phyloP scores from a whole-genome alignment of 2,329 filamentous ascomycete species.

The Clonostachys rosea region DNA sequence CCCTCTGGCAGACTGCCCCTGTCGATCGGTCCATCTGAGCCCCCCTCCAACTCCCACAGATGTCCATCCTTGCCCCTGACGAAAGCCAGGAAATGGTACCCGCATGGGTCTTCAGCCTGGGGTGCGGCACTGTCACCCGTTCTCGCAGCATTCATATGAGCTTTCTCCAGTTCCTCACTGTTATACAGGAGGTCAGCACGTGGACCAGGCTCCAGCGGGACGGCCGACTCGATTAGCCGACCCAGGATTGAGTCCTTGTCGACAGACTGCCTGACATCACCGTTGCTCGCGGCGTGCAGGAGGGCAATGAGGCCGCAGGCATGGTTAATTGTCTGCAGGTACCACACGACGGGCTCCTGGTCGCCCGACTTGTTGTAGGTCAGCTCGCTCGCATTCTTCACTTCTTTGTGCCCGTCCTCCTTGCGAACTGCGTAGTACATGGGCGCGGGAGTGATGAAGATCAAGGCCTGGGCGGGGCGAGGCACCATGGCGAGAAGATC shows the following conservation, averaged over 20 bases:
- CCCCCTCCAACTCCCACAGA: constrained; percentile 78
- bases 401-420: constrained; percentile 10
- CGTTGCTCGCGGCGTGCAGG: constrained; percentile 70
- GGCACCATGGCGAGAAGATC: constrained; percentile 68
- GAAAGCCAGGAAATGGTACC: constrained; percentile 79
- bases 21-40: constrained; percentile 67
- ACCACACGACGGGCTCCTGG: constrained; percentile 70
- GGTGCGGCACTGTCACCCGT: constrained; percentile 65
- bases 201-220: constrained; percentile 51
- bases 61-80: constrained; percentile 60
- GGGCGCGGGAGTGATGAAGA: constrained; percentile 69
- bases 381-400: constrained; percentile 10
- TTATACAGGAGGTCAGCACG: constrained; percentile 70
- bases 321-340: constrained; percentile 79
- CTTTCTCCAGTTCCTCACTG: constrained; percentile 64
- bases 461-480: constrained; percentile 69
- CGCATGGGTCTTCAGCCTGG: constrained; percentile 52
- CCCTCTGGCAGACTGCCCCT: constrained; percentile 48
- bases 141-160: constrained; percentile 65
- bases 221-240: constrained; percentile 55
- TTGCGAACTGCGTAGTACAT: constrained; percentile 39
- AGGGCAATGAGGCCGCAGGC: constrained; percentile 78
- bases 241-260: constrained; percentile 47
- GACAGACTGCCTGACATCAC: constrained; percentile 52
- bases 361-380: constrained; percentile 24